Conservation (phyloP, 169 alveolate genomes). For the Eimeria praecox region DNA sequence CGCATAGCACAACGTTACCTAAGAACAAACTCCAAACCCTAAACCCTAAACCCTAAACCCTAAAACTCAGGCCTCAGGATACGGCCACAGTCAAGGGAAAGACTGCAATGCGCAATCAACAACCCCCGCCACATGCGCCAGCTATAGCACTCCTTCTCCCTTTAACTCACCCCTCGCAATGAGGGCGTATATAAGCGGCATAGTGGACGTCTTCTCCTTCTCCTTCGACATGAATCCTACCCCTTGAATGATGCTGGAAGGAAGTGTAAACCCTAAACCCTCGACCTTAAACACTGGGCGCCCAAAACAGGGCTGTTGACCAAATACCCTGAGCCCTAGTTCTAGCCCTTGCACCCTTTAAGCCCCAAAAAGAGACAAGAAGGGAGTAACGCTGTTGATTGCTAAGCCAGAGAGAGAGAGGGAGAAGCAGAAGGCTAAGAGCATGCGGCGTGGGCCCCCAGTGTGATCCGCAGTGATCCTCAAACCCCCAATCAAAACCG, state of each 20-base stretch:
- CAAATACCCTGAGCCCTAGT: neutral
- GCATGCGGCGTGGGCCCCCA: slow-evolving; percentile 60
- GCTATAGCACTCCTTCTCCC: neutral
- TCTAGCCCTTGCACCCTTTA: neutral
- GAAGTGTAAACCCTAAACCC: neutral
- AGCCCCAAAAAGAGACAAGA: neutral
- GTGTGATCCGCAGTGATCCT: neutral
- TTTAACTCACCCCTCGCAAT: slow-evolving; percentile 69
- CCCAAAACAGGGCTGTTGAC: neutral
- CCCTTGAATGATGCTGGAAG: neutral
- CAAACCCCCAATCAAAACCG: neutral
- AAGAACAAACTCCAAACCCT: neutral
- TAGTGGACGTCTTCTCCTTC: slow-evolving; percentile 33
- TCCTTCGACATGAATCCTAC: slow-evolving; percentile 19
- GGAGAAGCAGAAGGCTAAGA: slow-evolving; percentile 17
- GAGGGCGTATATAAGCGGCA: slow-evolving; percentile 82
- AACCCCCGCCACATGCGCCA: neutral
- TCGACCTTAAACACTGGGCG: neutral
- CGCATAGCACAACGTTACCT: slow-evolving; percentile 79
- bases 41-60: neutral
- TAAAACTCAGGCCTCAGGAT: neutral
- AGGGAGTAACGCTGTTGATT: neutral
- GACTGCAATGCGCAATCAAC: neutral
- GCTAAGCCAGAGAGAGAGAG: neutral
- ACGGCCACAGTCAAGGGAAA: neutral